Evolutionary conservation across 352 stramenopile genomes (phyloP), one percentile per base, ranked within the genome.

Genomic region (Globisporangium iwayamae): DNA sequence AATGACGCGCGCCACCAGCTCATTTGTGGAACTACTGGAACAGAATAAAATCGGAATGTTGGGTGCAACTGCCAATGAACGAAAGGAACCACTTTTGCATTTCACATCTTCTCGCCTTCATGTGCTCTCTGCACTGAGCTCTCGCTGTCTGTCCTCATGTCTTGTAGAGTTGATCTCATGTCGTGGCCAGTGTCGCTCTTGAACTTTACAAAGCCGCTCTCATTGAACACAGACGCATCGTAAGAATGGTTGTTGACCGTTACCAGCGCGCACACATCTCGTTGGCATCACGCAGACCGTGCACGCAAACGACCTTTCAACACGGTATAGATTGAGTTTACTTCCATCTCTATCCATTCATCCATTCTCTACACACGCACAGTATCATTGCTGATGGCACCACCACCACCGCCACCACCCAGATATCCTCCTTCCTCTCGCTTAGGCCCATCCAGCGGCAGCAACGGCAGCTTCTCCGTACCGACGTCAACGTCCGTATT

Each of bases 21-120:
- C 71, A 68, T 73, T 74, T 83, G 75, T 73, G 74, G 75, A 85
- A 84, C 66, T 63, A 70, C 83, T 83, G 76, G 78, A 85, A 87
- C 75, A 81, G 38, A 28, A 83, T 77, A 82, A 84, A 66, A 77
- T 71, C 18, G 67, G 39, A 76, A 61, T 52, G 52, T 73, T 55
- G 63, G 60, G 56, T 66, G 47, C 38, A 25, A 53, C 45, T 60
- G 60, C 60, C 65, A 63, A 65, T 52, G 43, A 68, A 46, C 60
- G 64, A 69, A 36, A 47, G 41, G 51, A 62, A 60, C 47, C 59
- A 66, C 32, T n/a, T 53, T 36, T 60, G 34, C 39, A 32, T 61
- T 41, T 45, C 28, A 20, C 32, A 30, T 22, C 45, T 32, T 28
- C 8, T 57, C 20, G 2, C 9, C 13, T 9, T 1, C 14, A 20